Base-by-base conservation (phyloP, 495 filamentous ascomycete genomes). In the Trichocladium uniseriatum region DNA sequence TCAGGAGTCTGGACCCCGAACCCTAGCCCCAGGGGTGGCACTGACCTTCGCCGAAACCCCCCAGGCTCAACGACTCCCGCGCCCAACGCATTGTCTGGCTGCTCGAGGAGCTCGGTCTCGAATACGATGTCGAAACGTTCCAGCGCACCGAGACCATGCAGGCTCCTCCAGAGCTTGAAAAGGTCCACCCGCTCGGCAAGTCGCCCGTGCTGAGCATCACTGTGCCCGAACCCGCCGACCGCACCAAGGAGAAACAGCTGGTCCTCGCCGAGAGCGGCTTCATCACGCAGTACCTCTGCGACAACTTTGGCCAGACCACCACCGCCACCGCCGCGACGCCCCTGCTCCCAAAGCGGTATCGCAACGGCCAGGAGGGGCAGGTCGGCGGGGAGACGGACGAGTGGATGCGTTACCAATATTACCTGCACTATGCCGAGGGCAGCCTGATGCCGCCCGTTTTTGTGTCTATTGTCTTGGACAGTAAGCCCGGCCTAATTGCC, bases 21-120 rank as follows among this genome's bases (percentile, higher is more conserved):
- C n/a, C n/a, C n/a, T n/a, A n/a, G n/a, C n/a, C n/a, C n/a, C n/a
- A n/a, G n/a, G n/a, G n/a, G n/a, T n/a, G n/a, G n/a, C n/a, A n/a
- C 35, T 7, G 15, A 4, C n/a, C 13, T 16, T 38, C 11, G 10
- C 39, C 13, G 9, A 34, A 28, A 14, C 15, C 11, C 10, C 10
- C 16, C 48, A 87, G 86, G 86, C 81, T 89, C 44, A 74, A 87
- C 45, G 65, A 80, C 48, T 89, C 86, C 35, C 87, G 90, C 48
- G 79, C 86, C 43, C 87, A 95, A 52, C 82, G 88, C 39, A 85
- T 95, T 53, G 72, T 91, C 37, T 95, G 87, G 88, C 80, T 96
- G 35, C 79, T 95, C 43, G 85, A 92, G 65, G 89, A 92, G 54
- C 79, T 92, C 45, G 70, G 79, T n/a, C 45, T 95, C 22, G 68